Evolutionary conservation across 2,329 filamentous ascomycete species (phyloP).

Genomic region (Aspergillus brasiliensis): DNA sequence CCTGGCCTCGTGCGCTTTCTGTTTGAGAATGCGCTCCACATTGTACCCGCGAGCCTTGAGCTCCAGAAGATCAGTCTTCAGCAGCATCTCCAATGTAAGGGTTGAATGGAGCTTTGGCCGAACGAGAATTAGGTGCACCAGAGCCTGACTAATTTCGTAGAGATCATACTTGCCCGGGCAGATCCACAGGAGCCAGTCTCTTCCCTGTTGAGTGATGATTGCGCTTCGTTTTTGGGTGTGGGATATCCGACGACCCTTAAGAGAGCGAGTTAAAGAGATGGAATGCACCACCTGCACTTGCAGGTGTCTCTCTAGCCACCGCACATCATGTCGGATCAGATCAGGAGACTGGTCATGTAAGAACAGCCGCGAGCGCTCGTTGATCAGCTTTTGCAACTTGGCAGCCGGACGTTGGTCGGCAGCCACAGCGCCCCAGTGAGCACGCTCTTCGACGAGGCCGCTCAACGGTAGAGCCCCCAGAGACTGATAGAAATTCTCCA

Average conservation of each 20-base stretch:
- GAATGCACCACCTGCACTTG: slow-evolving; percentile 75
- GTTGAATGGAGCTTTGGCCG: slow-evolving; percentile 86
- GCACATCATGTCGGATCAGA: slow-evolving; percentile 79
- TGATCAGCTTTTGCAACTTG: slow-evolving; percentile 74
- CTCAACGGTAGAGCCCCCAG: slow-evolving; percentile 79
- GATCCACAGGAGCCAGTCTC: slow-evolving; percentile 72
- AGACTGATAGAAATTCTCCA: slow-evolving; percentile 82
- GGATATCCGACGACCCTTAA: slow-evolving; percentile 69
- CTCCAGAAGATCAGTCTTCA: slow-evolving; percentile 80
- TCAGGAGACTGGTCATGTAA: slow-evolving; percentile 79
- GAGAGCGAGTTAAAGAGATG: slow-evolving; percentile 74
- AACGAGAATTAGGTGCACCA: slow-evolving; percentile 77
- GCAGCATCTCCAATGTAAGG: slow-evolving; percentile 85
- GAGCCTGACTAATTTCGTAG: slow-evolving; percentile 87
- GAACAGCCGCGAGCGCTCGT: slow-evolving; percentile 88
- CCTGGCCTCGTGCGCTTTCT: slow-evolving; percentile 82
- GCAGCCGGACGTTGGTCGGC: slow-evolving; percentile 69
- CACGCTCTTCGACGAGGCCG: slow-evolving; percentile 74
- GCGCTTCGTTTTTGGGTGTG: slow-evolving; percentile 76
- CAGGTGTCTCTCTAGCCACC: slow-evolving; percentile 88
- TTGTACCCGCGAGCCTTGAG: slow-evolving; percentile 90
- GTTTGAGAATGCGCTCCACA: slow-evolving; percentile 87
- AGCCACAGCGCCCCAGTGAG: slow-evolving; percentile 67
- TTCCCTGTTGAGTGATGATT: slow-evolving; percentile 61
- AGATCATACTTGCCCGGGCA: slow-evolving; percentile 73